phyloP scores from a whole-genome alignment of 1,284 basidiomycete species.

The Malassezia globosa region DNA sequence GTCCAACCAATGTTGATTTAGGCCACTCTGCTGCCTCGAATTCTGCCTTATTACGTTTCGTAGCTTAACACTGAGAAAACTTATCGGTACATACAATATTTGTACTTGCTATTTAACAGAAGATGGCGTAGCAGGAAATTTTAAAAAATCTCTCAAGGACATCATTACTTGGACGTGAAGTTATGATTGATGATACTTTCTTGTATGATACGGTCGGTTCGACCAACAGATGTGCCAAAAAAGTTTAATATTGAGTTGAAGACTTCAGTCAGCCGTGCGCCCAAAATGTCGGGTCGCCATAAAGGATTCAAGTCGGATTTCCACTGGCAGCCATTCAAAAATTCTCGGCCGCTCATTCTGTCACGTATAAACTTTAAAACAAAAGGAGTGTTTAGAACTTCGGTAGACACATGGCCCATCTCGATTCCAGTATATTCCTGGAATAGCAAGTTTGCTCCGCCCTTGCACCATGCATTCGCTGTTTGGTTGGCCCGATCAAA shows the following conservation, averaged over 20 bases:
- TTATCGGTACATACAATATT: too few species aligned
- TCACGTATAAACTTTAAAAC: conserved; percentile 17
- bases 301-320: conserved; percentile 3
- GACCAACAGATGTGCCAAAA: conserved; percentile 7
- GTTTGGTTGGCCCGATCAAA: conserved; percentile 17
- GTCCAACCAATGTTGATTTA: too few species aligned
- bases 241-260: conserved; percentile 13
- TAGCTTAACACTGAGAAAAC: too few species aligned
- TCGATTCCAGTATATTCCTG: conserved; percentile 14
- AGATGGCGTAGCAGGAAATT: too few species aligned
- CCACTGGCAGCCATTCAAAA: conserved; percentile 4
- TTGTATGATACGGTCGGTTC: conserved; percentile 6
- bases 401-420: conserved; percentile 18
- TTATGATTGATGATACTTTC: conserved; percentile 1
- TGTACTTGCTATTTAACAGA: too few species aligned
- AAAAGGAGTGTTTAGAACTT: conserved; percentile 13
- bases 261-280: conserved; percentile 9
- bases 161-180: too few species aligned
- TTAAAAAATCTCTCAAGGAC: too few species aligned
- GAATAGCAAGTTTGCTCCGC: conserved; percentile 34
- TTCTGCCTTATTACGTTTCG: too few species aligned
- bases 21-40: too few species aligned
- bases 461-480: conserved; percentile 30
- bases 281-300: conserved; percentile 14
- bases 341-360: conserved; percentile 4